Evolutionary conservation across 2,329 filamentous ascomycete species (phyloP).

Genomic region (Zymoseptoria ardabiliae): DNA sequence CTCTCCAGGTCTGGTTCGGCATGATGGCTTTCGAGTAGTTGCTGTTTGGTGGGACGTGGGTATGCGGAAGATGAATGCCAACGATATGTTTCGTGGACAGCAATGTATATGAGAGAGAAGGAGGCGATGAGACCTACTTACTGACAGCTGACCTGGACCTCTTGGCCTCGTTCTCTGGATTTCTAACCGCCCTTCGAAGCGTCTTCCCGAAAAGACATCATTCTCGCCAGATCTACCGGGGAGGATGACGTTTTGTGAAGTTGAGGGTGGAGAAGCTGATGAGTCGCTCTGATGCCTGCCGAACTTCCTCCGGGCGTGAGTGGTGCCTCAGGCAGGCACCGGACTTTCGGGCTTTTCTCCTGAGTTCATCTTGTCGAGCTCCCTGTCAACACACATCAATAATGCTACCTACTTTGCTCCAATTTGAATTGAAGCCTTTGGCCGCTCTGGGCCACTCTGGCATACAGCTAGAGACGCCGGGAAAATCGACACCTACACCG

Average conservation of each 20-base stretch:
- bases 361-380: neutral
- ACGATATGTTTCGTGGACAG: neutral
- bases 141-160: neutral
- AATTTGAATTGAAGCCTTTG: too few relatives aligned
- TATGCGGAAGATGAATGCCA: neutral
- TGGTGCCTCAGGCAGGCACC: neutral
- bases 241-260: neutral
- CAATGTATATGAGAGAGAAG: neutral
- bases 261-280: neutral
- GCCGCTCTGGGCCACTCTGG: too few relatives aligned
- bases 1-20: conserved; percentile 41
- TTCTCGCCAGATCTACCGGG: neutral
- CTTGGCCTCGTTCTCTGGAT: neutral
- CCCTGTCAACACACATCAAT: neutral
- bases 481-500: too few relatives aligned
- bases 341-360: neutral
- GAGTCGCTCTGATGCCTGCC: neutral
- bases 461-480: too few relatives aligned
- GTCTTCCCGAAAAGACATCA: neutral
- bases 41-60: neutral
- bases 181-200: neutral
- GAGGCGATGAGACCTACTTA: neutral
- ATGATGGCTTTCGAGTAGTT: conserved; percentile 4
- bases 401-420: neutral
- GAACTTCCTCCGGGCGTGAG: neutral